Percentiles rank a stretch among this genome's conserved stretches.
These are phyloP conservation scores for Penicillium sp. DNA, from an alignment of 2,329 filamentous ascomycete species.

Conservation along the genomic window DNA sequence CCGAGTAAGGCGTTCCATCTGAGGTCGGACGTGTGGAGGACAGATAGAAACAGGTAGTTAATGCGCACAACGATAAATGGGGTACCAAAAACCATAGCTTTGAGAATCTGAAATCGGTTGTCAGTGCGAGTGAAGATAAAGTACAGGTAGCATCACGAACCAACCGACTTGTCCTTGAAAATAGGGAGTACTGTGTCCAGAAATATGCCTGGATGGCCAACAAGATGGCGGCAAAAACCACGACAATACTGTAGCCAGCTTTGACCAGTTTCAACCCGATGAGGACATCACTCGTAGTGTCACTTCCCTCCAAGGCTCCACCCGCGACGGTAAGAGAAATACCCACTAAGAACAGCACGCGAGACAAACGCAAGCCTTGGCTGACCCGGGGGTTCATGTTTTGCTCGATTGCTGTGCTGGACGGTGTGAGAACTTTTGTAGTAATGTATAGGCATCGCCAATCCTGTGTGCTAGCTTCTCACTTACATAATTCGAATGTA, in stretches of 20 bases:
- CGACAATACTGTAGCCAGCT: conserved; percentile 22
- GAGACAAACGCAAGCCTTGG: not conserved
- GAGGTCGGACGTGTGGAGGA: conserved; percentile 10
- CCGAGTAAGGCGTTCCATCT: conserved; percentile 22
- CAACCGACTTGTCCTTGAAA: conserved; percentile 12
- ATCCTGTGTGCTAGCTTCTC: too few relatives aligned
- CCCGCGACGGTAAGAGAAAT: not conserved
- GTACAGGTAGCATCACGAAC: not conserved
- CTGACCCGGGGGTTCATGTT: not conserved
- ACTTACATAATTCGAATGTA: conserved; percentile 25
- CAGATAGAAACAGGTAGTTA: conserved; percentile 25
- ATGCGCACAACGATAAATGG: not conserved
- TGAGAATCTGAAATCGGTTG: not conserved
- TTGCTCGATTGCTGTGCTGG: not conserved
- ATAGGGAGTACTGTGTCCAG: conserved; percentile 11
- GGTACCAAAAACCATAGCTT: not conserved
- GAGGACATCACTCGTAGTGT: not conserved
- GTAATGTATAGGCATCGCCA: too few relatives aligned
- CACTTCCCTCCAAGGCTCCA: not conserved
- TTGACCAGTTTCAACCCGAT: conserved; percentile 15
- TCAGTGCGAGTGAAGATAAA: not conserved
- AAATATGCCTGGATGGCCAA: conserved; percentile 21
- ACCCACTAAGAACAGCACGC: not conserved
- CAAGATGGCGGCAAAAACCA: conserved; percentile 17
- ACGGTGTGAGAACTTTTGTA: too few relatives aligned